Base-by-base conservation (phyloP, 2,329 filamentous ascomycete species). In the Sporothrix globosa region DNA sequence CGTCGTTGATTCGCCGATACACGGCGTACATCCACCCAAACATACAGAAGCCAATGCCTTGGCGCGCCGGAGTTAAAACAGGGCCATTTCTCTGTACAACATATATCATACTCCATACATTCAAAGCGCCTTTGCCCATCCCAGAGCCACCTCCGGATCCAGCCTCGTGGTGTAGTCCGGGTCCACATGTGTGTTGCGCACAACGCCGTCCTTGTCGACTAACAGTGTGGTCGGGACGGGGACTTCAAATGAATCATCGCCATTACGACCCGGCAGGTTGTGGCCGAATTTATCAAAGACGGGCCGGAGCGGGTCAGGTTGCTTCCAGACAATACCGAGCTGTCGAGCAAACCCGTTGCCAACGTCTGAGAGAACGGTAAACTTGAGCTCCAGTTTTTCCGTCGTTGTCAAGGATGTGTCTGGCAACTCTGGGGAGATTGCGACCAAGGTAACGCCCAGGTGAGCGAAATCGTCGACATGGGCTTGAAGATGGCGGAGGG, bases 341-440 rank as follows among this genome's bases (percentile, higher is more conserved):
- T 80, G 69, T 24, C 73, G 74, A 1, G 81, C 80, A 70, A 80
- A 74, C 30, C 74, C 73, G 69, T 81, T 80, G 3, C 77, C 77
- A 3, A 77, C 73, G 71, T 83, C 82, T 1, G 80, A 80, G 4
- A 83, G 76, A 2, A 83, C 82, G 0, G 77, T 74, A 68, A 82
- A 83, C 70, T 78, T 74, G 14, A 83, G 75, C 9, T 76, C 78
- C 44, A 81, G 76, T 76, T 83, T 83, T 75, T 82, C 80, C 4
- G 74, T 73, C 4, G 76, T 80, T 9, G 75, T 77, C 53, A 83
- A 74, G 4, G 79, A 78, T 1, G 75, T 73, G 72, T 82, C 76
- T 1, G 82, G 81, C 19, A 82, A 77, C 71, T 82, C 80, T 0
- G 81, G 81, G 0, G 81, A 78, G 71, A 83, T 77, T 44, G 81